These are phyloP conservation scores for Trichoderma arundinaceum DNA, from an alignment of 2,329 filamentous ascomycete genomes.

Conservation along the genomic window DNA sequence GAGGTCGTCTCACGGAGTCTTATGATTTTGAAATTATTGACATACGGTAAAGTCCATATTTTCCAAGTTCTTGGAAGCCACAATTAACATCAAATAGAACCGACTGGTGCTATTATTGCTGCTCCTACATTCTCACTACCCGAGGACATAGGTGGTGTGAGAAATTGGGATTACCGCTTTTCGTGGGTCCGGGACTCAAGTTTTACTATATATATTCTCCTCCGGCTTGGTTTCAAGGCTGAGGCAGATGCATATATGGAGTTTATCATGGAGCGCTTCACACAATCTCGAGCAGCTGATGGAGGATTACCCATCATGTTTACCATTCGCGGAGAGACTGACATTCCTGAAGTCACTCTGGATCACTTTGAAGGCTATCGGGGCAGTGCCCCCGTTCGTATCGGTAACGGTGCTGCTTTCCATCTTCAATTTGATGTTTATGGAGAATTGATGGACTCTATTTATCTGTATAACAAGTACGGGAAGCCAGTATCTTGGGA, in stretches of 20 bases:
- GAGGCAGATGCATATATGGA: slow-evolving; percentile 80
- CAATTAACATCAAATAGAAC: slow-evolving; percentile 53
- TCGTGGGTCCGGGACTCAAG: slow-evolving; percentile 79
- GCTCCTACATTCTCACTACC: slow-evolving; percentile 79
- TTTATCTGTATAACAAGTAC: slow-evolving; percentile 81
- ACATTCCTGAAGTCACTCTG: slow-evolving; percentile 73
- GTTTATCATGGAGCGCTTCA: slow-evolving; percentile 75
- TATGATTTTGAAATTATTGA: slow-evolving; percentile 76
- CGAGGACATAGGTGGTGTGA: slow-evolving; percentile 71
- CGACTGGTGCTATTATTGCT: slow-evolving; percentile 77
- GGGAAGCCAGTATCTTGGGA: slow-evolving; percentile 79
- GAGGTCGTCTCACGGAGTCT: slow-evolving; percentile 74
- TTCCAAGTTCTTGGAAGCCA: not conserved
- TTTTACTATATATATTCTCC: slow-evolving; percentile 78
- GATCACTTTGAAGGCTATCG: slow-evolving; percentile 75
- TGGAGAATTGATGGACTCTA: slow-evolving; percentile 76
- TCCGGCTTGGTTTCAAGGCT: slow-evolving; percentile 75
- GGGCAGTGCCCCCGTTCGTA: slow-evolving; percentile 72
- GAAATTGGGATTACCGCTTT: slow-evolving; percentile 76
- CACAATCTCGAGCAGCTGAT: slow-evolving; percentile 63
- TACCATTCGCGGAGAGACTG: slow-evolving; percentile 74
- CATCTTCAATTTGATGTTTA: slow-evolving; percentile 82
- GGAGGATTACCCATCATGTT: slow-evolving; percentile 80
- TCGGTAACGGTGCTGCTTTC: slow-evolving; percentile 77
- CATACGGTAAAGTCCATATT: slow-evolving; percentile 54